Conservation (phyloP, 2,329 filamentous ascomycete genomes). For the Arthrobotrys conoides region DNA sequence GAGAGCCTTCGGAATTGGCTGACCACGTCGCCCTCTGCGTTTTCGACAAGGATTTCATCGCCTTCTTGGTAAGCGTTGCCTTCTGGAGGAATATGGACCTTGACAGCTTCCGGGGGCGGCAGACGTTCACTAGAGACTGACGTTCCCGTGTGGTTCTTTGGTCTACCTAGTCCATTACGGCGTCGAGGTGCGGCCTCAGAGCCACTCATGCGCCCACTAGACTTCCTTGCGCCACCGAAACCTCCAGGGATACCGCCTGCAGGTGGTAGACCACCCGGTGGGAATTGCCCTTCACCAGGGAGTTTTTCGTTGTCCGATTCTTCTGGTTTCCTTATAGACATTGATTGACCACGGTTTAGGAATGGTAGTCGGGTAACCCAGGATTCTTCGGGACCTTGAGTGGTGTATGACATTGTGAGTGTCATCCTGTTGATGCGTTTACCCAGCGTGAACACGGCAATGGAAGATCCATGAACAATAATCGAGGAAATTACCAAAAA, state of each 20-base stretch:
- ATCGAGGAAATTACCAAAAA: conserved; percentile 97
- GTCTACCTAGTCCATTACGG: conserved; percentile 68
- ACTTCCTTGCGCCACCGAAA: conserved; percentile 84
- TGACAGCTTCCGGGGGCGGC: conserved; percentile 61
- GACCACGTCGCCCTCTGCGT: conserved; percentile 63
- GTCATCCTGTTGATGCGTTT: conserved; percentile 85
- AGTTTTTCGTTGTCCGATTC: conserved; percentile 73
- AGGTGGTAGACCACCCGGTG: conserved; percentile 69
- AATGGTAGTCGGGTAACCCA: conserved; percentile 96
- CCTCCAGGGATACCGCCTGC: conserved; percentile 80
- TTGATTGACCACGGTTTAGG: conserved; percentile 83
- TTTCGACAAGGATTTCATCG: conserved; percentile 63
- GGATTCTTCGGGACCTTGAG: conserved; percentile 87
- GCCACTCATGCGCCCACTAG: conserved; percentile 88
- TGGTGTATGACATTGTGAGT: conserved; percentile 94
- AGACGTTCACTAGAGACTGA: conserved; percentile 64
- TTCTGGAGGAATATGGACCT: conserved; percentile 44
- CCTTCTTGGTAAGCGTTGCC: conserved; percentile 63
- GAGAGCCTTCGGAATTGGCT: conserved; percentile 60
- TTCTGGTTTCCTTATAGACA: conserved; percentile 81
- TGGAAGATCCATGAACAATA: conserved; percentile 95
- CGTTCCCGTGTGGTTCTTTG: conserved; percentile 67
- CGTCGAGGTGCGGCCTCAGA: conserved; percentile 85
- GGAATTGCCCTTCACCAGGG: conserved; percentile 65
- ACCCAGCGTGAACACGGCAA: conserved; percentile 96